A percentile compares a stretch with the other conserved stretches of the same genome.
These are phyloP conservation scores for Flaveria bidentis DNA, from an alignment of 129 eudicot genomes.

Conservation along the genomic window DNA sequence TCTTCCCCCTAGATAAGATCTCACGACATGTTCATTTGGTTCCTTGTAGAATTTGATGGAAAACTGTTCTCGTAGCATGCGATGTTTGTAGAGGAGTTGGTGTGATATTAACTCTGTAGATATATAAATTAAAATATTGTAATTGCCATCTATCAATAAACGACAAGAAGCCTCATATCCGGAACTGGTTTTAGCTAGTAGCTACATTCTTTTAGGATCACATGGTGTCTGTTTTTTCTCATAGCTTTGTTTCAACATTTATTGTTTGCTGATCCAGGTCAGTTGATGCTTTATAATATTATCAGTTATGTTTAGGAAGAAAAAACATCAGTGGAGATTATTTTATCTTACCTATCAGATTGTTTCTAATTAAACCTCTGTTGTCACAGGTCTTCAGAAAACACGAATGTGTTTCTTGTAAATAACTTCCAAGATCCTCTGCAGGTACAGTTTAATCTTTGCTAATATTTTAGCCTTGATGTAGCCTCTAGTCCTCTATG, in stretches of 20 bases:
- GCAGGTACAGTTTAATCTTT: slow-evolving; percentile 53
- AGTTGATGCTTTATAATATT: background rate
- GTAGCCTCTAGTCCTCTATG: background rate
- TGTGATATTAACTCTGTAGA: background rate
- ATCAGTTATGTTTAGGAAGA: background rate
- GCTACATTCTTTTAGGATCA: slow-evolving; percentile 8
- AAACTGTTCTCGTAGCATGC: slow-evolving; percentile 9
- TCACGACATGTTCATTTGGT: background rate
- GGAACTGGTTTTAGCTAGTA: slow-evolving; percentile 4
- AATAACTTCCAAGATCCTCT: slow-evolving; percentile 96
- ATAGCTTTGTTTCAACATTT: background rate
- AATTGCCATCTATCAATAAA: background rate
- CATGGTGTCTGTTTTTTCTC: background rate
- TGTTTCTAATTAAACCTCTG: slow-evolving; percentile 13
- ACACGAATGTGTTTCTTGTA: slow-evolving; percentile 90
- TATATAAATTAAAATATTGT: background rate
- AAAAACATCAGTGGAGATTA: background rate
- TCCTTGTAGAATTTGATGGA: slow-evolving; percentile 8
- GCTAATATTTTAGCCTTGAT: background rate
- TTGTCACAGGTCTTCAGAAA: slow-evolving; percentile 84
- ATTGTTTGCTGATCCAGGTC: background rate
- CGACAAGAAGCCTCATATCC: background rate
- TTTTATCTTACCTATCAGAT: slow-evolving; percentile 18
- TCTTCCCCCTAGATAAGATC: background rate
- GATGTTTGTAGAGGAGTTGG: slow-evolving; percentile 4